Evolutionary conservation across 352 stramenopile species (phyloP), one percentile per base, ranked within the genome.

Genomic region (Phytophthora lateralis): DNA sequence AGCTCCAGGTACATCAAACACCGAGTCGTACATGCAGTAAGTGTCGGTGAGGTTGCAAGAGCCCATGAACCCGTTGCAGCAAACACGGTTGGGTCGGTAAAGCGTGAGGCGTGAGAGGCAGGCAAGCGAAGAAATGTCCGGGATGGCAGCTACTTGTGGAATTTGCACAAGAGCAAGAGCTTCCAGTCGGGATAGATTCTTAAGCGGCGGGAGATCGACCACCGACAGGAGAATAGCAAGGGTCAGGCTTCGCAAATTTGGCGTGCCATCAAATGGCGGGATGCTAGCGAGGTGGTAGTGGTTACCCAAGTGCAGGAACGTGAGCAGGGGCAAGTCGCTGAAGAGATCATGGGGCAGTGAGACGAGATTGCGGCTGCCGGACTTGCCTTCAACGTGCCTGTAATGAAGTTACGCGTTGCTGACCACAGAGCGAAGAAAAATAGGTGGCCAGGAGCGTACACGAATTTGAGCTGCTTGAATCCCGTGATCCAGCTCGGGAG

Each of bases 301-400:
- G 12, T 63, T 59, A 12, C 50, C 61, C 6, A 69, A 12, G 29
- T 64, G 61, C 24, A 64, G 34, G 20, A 64, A 64, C 4, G 61
- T 41, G 29, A 69, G 54, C 11, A 15, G 37, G 26, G 61, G 61
- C 12, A 69, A 39, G 18, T 52, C 47, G 21, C 41, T 51, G 42
- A 64, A 64, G 29, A 69, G 47, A 35, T 46, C 46, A 0, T n/a
- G 15, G 6, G 32, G 54, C 8, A 69, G 21, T 2, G 41, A 49
- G 7, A 34, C 39, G 17, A 69, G 45, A 34, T 69, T 69, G 12
- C 18, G 35, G 17, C 47, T 64, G 15, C 47, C 39, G 5, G 50
- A 61, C 42, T 68, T 68, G 5, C 60, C 52, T 39, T 68, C 60
- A 20, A 68, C 12, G 34, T 69, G 60, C 15, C 53, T 69, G 26